Evolutionary conservation across 2,329 filamentous ascomycete species (phyloP).

Genomic region (Pyricularia sp.): DNA sequence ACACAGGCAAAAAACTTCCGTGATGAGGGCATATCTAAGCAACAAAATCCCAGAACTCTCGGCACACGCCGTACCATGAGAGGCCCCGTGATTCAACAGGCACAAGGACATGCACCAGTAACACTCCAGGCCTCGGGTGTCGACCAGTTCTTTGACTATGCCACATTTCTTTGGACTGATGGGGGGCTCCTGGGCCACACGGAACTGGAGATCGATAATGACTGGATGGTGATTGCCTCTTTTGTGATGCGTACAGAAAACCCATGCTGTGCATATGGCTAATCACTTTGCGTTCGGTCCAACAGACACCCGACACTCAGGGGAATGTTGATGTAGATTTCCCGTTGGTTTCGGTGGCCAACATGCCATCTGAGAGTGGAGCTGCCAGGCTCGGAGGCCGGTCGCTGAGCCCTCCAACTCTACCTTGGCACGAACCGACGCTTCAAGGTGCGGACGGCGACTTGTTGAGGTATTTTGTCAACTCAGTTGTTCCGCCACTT

Average conservation of each 20-base stretch:
- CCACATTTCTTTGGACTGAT: conserved; percentile 34
- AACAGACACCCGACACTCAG: background rate
- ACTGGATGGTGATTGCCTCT: background rate
- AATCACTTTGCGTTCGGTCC: background rate
- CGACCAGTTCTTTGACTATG: conserved; percentile 32
- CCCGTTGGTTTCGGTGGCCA: background rate
- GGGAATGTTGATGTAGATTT: background rate
- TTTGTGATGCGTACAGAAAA: background rate
- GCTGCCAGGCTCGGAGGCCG: background rate
- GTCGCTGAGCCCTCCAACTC: background rate
- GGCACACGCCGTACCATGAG: background rate
- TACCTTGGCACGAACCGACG: background rate
- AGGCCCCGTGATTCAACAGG: background rate
- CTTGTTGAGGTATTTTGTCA: conserved; percentile 34
- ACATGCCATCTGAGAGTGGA: background rate
- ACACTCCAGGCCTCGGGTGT: conserved; percentile 11
- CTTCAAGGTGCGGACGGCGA: conserved; percentile 17
- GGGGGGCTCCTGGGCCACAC: conserved; percentile 21
- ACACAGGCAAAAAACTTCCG: background rate
- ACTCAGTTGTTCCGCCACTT: conserved; percentile 36
- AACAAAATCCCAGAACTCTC: too few relatives aligned
- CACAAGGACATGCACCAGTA: background rate
- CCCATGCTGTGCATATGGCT: background rate
- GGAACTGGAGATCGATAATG: conserved; percentile 5
- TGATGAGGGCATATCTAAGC: background rate